Evolutionary conservation across 352 stramenopile genomes (phyloP), one percentile per base, ranked within the genome.

Genomic region (Globisporangium ultimum): DNA sequence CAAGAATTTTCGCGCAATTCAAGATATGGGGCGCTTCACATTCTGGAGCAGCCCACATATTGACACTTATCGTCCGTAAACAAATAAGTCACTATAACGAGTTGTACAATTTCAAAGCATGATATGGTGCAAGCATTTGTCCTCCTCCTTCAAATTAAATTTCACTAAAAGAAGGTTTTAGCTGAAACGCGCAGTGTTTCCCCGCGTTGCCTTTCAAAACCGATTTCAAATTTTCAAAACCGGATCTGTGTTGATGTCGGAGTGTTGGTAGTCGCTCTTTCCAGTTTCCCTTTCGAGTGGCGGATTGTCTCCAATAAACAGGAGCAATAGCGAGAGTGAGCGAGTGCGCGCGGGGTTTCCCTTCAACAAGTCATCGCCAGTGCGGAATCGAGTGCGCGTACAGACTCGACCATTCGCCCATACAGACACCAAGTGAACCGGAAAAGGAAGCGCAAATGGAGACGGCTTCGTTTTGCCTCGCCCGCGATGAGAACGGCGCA

Each of bases 1-100:
- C 61, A 61, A 63, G 60, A 69, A 66, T 55, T 55, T 68, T 72
- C 61, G 40, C 24, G 15, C 21, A 65, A 28, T 12, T 7, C 9
- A 11, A 21, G 40, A 45, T 45, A 45, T 45, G 40, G 40, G 40
- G 17, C 40, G 40, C 40, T n/a, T 10, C 40, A 45, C 13, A 57
- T 58, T 36, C 17, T 43, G 38, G 40, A 22, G 2, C 52, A 38
- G 2, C n/a, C 21, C 52, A 58, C 36, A 47, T 22, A 34, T 14
- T 3, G 12, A 1, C n/a, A 3, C 7, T 5, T 1, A 36, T 36
- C 8, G 28, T 36, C 28, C 28, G 28, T 36, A 36, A 36, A 36
- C 28, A 1, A 10, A 1, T 11, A 36, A 1, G 40, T 45, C 40
- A 18, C 13, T 45, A 5, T 45, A 45, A n/a, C 3, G 12, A 45